Evolutionary conservation across 495 filamentous ascomycete species (phyloP), one percentile per base, ranked within the genome.

Genomic region (Thozetella sp.): DNA sequence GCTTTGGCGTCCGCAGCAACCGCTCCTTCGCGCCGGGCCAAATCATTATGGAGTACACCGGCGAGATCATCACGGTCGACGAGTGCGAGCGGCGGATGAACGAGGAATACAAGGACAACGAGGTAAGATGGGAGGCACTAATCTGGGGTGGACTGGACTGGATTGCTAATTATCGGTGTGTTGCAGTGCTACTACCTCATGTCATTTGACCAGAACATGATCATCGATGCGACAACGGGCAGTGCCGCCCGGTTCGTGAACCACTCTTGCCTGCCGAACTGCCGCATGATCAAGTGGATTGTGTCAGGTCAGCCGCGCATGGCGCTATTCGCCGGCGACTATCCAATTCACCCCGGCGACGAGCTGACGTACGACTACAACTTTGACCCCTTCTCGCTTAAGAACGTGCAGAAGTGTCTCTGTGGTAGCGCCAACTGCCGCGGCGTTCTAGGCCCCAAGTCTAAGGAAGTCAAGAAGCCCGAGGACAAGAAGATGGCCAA

Each of bases 301-400:
- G 95, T 99, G n/a, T 86, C 86, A 27, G 92, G 92, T 19, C 93
- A 96, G 66, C 96, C 95, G 48, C 89, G 95, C 53, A 98, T 99
- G 93, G 95, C 93, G 22, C 84, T 99, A 1, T 99, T 99, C 71
- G 96, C 95, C 25, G 93, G 94, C 11, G 91, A 97, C 60, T 77
- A 81, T 11, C 92, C 90, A 1, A 91, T 99, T 69, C 90, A 89
- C 82, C 96, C 93, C 23, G 95, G 95, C 37, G 92, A 97, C 53
- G 95, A 99, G 70, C 77, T 99, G 60, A 98, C 93, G n/a, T 99
- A 99, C 73, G 95, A 99, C 80, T 99, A 99, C 82, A 99, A 99
- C 72, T 99, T 99, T 70, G 90, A 97, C 83, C 91, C 88, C 40
- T 93, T 90, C 69, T 91, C 87, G 19, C 83, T 85, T 68, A 91